Conservation (phyloP, 2,329 filamentous ascomycete genomes). For the Claviceps lovelessii region DNA sequence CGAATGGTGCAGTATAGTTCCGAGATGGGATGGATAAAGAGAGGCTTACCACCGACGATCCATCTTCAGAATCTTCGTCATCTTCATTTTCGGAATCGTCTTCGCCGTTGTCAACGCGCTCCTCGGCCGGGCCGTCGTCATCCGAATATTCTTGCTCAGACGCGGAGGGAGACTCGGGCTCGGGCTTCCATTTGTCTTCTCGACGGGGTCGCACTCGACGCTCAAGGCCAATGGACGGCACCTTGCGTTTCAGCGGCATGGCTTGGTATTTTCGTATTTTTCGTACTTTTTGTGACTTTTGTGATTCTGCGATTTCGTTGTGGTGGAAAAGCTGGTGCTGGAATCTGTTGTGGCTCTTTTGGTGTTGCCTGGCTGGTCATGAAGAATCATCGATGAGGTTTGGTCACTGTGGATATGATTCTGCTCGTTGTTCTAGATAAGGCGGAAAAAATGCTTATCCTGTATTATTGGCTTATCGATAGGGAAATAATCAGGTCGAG, state of each 20-base stretch:
- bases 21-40: background rate
- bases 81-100: constrained; percentile 17
- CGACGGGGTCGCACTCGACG: constrained; percentile 29
- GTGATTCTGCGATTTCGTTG: background rate
- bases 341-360: background rate
- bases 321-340: background rate
- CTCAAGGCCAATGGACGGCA: constrained; percentile 21
- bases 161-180: constrained; percentile 16
- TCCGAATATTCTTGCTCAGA: constrained; percentile 11
- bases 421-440: background rate
- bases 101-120: constrained; percentile 13
- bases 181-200: constrained; percentile 29
- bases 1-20: background rate
- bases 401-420: background rate
- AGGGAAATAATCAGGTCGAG: background rate
- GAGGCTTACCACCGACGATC: constrained; percentile 15
- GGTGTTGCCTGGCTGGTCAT: background rate
- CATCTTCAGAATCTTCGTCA: constrained; percentile 17
- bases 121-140: constrained; percentile 17
- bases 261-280: background rate
- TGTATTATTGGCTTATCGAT: constrained; percentile 3
- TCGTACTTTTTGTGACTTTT: too few relatives aligned
- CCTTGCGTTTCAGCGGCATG: constrained; percentile 28
- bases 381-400: background rate
- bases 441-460: background rate